Base-by-base conservation (phyloP, 2,329 filamentous ascomycete genomes). In the Onygenales sp. region DNA sequence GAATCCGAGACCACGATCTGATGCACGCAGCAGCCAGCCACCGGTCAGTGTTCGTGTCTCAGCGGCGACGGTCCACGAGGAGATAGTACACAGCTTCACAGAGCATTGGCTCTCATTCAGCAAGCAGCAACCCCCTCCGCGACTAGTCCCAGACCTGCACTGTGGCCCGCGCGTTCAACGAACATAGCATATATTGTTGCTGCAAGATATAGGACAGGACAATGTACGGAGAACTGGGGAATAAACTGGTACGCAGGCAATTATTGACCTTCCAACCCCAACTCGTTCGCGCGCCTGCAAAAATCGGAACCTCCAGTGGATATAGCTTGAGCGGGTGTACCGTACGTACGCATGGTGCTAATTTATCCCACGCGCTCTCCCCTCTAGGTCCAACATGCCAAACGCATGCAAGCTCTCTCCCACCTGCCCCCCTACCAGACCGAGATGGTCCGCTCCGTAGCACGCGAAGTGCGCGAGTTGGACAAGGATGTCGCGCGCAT, bases 371-470 rank as follows among this genome's bases (percentile, higher is more conserved):
- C n/a, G 14, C 11, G 35, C 10, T 39, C 3, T 10, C 27, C 10
- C 45, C 6, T 32, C 43, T 59, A 95, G 89, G 91, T 94, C 62
- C 87, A 92, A 76, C 88, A 97, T 77, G 93, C 93, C 69, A 97
- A 97, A 78, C 84, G 93, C 67, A 95, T 88, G 14, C 89, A 93
- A 71, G 86, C 88, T 59, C 82, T 98, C 53, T 75, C 84, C 35
- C 84, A 94, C 67, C 81, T 98, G 2, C 93, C 93, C 0, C 85
- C 90, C 3, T 97, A 97, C 69, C 90, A 95, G 71, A 86, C 90
- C 32, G 93, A 97, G 66, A 80, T 94, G 44, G 89, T 97, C 52
- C 90, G 91, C 54, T 82, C 83, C 17, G 86, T 95, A 48, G 87
- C 89, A 2, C 86, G 90, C 63, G 93, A 98, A 78, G 90, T 96